Evolutionary conservation across 768 basidiomycete genomes (phyloP), one percentile per base, ranked within the genome.

Genomic region (Pleurotus platypus): DNA sequence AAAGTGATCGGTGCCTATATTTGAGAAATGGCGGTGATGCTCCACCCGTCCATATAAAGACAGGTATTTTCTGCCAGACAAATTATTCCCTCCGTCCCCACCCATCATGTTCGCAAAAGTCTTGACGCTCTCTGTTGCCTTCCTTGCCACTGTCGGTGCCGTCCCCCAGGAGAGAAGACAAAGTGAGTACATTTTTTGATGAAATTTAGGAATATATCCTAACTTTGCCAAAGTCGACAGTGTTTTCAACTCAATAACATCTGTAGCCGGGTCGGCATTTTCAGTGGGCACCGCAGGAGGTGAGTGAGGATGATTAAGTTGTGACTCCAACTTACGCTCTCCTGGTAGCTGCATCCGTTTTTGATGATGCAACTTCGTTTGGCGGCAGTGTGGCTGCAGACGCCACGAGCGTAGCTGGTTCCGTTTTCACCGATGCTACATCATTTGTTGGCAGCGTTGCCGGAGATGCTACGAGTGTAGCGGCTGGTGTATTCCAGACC

Each of bases 81-180:
- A 7, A 35, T 35, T 35, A 35, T 35, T 35, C 30, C 9, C 30
- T 35, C 30, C 30, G 30, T 11, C 30, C 30, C 18, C 39, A 11
- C 22, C 46, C 49, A 61, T 53, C 58, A 50, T 57, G 43, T 56
- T 57, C 42, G 63, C 49, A 58, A 79, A 82, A 81, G 74, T 76
- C 66, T 60, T 71, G 61, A 49, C 71, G 46, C 46, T 74, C 49
- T 35, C 74, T 47, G 64, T 72, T 58, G 67, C 70, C 46, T 61
- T 79, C 63, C 57, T 78, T 48, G 61, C 70, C 18, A 70, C 67
- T 20, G 61, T 62, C 46, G 78, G 77, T n/a, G 72, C 71, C 13
- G 73, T 74, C 22, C 63, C 68, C 56, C 57, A 70, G 12, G 63
- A 79, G 56, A 69, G 72, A 58, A 77, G 81, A 55, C 78, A 79